Base-by-base conservation (phyloP, 495 filamentous ascomycete genomes). In the Hypoxylon perforatum region DNA sequence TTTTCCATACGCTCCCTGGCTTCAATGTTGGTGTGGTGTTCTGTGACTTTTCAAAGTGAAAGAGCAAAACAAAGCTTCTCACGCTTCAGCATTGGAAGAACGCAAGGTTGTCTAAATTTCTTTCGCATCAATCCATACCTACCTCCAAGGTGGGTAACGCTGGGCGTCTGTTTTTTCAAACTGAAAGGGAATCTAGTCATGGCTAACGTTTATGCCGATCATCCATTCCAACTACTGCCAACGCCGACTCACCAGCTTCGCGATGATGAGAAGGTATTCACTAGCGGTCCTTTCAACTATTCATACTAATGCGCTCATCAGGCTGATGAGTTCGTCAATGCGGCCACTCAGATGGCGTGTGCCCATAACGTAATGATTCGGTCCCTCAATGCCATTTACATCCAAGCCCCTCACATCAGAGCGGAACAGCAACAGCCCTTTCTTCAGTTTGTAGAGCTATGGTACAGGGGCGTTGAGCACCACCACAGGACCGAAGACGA, bases 331-430 rank as follows among this genome's bases (percentile, higher is more conserved):
- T 75, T 77, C 50, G 66, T 57, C 58, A 30, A 57, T 10, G 52
- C 62, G 28, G 82, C 80, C 38, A 69, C 77, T 1, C 71, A 80
- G 1, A 85, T 84, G 82, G 68, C 74, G 15, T 59, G 71, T 38
- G 70, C 78, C 10, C 82, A 84, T 76, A 84, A 84, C 75, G 53
- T 76, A 46, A 62, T 84, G 17, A 67, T 78, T 63, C 81, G 81
- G 45, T 70, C 70, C n/a, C 73, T 85, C 51, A 86, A 85, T 72
- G 67, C 74, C 47, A 84, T 85, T 72, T 82, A 84, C 73, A 73
- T 79, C 33, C 81, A 85, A 75, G 77, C 79, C 0, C 77, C 74
- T 0, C 68, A 79, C 52, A 63, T 79, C 41, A 39, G 44, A 30
- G 42, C 72, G 12, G 25, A 63, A 15, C 73, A 84, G 56, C 51